Conservation (phyloP, 1,284 basidiomycete genomes). For the Boletus mariae region DNA sequence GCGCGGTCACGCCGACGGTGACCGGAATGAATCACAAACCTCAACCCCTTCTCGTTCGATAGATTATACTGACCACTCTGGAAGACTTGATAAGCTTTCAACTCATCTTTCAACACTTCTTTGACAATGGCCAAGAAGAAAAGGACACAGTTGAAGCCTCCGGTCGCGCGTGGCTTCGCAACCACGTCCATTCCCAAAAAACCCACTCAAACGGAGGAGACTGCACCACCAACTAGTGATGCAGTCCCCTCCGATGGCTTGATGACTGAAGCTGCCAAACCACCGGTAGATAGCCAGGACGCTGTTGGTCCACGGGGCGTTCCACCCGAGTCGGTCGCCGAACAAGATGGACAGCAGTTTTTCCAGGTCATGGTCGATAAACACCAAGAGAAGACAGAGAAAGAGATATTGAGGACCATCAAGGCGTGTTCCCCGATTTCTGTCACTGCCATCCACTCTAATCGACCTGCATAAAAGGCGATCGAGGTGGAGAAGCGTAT, state of each 20-base stretch:
- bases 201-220: slow-evolving; percentile 37
- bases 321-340: slow-evolving; percentile 28
- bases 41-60: not conserved
- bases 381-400: slow-evolving; percentile 85
- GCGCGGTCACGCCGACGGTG: not conserved
- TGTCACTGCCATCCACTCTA: slow-evolving; percentile 4
- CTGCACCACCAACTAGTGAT: slow-evolving; percentile 10
- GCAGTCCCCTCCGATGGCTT: slow-evolving; percentile 7
- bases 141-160: slow-evolving; percentile 76
- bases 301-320: slow-evolving; percentile 4
- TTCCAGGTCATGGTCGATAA: slow-evolving; percentile 74
- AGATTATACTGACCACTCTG: not conserved
- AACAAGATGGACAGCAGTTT: slow-evolving; percentile 46
- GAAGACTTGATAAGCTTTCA: not conserved
- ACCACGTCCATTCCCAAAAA: slow-evolving; percentile 90
- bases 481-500: slow-evolving; percentile 84
- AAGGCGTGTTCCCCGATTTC: slow-evolving; percentile 36
- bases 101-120: not conserved
- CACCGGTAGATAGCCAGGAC: slow-evolving; percentile 1
- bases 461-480: slow-evolving; percentile 41
- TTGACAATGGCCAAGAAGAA: slow-evolving; percentile 67
- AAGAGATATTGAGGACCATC: slow-evolving; percentile 70
- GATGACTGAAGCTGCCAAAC: slow-evolving; percentile 7
- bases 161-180: slow-evolving; percentile 70
- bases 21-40: not conserved